Evolutionary conservation across 1,284 basidiomycete genomes (phyloP).

Genomic region (Cutaneotrichosporon cyanovorans): DNA sequence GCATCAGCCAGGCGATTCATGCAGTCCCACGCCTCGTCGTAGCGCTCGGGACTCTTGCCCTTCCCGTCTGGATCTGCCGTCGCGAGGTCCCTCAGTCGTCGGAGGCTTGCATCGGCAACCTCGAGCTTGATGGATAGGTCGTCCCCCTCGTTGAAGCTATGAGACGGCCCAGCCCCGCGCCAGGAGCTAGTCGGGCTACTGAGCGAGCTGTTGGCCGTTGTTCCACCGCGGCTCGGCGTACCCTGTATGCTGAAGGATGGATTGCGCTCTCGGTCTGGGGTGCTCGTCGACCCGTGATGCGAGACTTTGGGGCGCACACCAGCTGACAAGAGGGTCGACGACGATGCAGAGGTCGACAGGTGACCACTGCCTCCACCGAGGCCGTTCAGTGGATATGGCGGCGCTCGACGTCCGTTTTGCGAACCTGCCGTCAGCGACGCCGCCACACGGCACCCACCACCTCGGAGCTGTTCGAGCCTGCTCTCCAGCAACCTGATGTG

Average conservation of each 20-base stretch:
- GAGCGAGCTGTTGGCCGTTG: constrained; percentile 6
- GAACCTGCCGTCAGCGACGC: constrained; percentile 20
- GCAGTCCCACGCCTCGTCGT: constrained; percentile 28
- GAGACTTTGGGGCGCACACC: constrained; percentile 24
- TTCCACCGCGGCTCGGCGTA: constrained; percentile 15
- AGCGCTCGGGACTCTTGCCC: constrained; percentile 21
- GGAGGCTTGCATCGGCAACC: constrained; percentile 14
- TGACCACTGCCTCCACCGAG: neutral
- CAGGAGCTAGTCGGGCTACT: constrained; percentile 3
- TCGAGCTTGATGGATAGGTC: constrained; percentile 23
- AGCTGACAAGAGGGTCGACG: constrained; percentile 21
- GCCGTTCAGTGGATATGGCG: constrained; percentile 33
- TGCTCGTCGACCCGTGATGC: constrained; percentile 15
- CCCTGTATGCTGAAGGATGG: neutral
- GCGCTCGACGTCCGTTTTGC: constrained; percentile 20
- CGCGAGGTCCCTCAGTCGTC: constrained; percentile 17
- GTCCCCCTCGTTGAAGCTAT: constrained; percentile 6
- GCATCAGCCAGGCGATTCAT: constrained; percentile 63
- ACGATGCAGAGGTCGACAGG: constrained; percentile 10
- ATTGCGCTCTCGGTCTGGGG: neutral
- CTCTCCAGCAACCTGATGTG: constrained; percentile 38
- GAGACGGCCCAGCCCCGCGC: neutral
- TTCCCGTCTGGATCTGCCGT: constrained; percentile 16
- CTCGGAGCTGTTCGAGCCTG: constrained; percentile 30
- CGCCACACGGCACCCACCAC: constrained; percentile 9